Evolutionary conservation across 768 basidiomycete species (phyloP), one percentile per base, ranked within the genome.

Genomic region (Xerocomellus dryophilus): DNA sequence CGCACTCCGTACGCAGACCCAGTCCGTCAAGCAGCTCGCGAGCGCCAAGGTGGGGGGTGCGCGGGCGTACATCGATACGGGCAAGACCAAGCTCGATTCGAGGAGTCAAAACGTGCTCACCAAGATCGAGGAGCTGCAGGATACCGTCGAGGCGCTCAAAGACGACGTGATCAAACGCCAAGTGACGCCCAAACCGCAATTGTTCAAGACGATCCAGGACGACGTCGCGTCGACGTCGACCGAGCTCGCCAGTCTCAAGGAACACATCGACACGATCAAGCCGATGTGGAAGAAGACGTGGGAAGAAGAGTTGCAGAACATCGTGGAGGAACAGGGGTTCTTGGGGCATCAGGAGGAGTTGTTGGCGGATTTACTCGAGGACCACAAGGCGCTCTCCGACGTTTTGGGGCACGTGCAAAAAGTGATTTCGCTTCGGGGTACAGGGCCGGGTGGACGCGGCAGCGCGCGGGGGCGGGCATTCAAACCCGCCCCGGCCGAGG

Each of bases 201-300:
- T 88, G 47, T 78, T 96, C 73, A 84, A 83, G 66, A 74, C 73
- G 35, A 81, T 95, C 69, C 81, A 82, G 66, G 83, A 81, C 57
- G 88, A 93, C 59, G 79, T 97, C 52, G 77, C 79, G 27, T 71
- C 79, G 20, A 80, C 86, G 25, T 78, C 83, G 17, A 70, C 73
- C 10, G 88, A 94, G 72, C 78, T 98, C 41, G 79, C 84, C 57
- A 86, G 82, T 63, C 75, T 98, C 53, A 83, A 83, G 64, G 84
- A 86, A 61, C 92, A 96, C 69, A 89, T 98, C 61, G 82, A 85
- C 61, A 88, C 90, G 11, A 81, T 95, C 64, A 93, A 89, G 65
- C 93, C 96, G 40, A 92, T 91, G 81, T 99, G 96, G 96, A 91
- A 95, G 78, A 93, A 95, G 80, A 98, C 94, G 18, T 99, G 96